Base-by-base conservation (phyloP, 2,329 filamentous ascomycete genomes). In the Colletotrichum paranaense region DNA sequence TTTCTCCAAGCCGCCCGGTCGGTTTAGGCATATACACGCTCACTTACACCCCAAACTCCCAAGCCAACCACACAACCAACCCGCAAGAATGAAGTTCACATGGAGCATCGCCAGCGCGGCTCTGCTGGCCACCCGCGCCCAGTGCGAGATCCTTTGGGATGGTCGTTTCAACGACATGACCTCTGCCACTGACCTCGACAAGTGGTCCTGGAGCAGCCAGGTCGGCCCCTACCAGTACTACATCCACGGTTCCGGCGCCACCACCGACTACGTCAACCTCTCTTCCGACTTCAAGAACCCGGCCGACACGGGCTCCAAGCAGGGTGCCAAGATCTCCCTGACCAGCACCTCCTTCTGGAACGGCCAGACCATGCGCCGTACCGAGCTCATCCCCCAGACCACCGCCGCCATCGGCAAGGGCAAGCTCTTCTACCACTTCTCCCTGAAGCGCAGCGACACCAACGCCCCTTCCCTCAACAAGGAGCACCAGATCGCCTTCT, bases 161-260 rank as follows among this genome's bases (percentile, higher is more conserved):
- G 91, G 91, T 32, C 88, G 90, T 62, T 91, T 92, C 85, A 92
- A 92, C 80, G 87, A 90, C 69, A 82, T 91, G 75, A 82, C 83
- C 19, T 84, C 87, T 9, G 86, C 86, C 55, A 77, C 84, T 2
- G 90, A 92, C 79, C 85, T 92, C 35, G 84, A 86, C 77, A 86
- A 87, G 53, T 92, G 91, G 91, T 91, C 88, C 4, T 94, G 89
- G 88, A 86, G 86, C n/a, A 92, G 90, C 80, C 88, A 92, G 81
- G 89, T 92, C 77, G 91, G 91, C 1, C 88, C 90, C 0, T 94
- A 93, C 82, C 92, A 94, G 81, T 94, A 92, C 86, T 94, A 94
- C 84, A 94, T 94, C 79, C 92, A 94, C 83, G 93, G 93, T 46
- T 82, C 84, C 14, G 87, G 86, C 11, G 62, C 83, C 1, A 86